phyloP scores from a whole-genome alignment of 176 grass and related monocot genomes.

The Coix lacrymajobi region DNA sequence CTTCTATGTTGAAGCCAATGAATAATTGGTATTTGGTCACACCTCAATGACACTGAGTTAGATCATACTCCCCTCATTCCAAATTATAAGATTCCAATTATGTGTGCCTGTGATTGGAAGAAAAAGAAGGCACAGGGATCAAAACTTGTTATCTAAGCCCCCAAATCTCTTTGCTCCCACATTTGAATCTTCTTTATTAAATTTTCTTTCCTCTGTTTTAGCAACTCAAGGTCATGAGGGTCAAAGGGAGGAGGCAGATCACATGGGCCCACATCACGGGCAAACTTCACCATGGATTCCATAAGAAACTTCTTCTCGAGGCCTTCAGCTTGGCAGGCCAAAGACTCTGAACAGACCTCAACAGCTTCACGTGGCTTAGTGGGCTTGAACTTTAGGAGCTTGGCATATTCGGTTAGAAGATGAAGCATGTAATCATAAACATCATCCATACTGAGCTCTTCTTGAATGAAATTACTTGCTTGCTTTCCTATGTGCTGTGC shows the following conservation, averaged over 20 bases:
- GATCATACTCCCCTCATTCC: not conserved
- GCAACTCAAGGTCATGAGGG: conserved; percentile 35
- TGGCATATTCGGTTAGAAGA: conserved; percentile 72
- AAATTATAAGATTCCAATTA: not conserved
- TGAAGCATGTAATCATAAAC: conserved; percentile 94
- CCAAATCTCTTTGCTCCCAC: conserved; percentile 45
- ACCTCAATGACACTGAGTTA: not conserved
- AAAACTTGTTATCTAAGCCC: conserved; percentile 2
- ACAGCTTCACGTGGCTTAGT: conserved; percentile 53
- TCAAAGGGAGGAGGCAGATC: conserved; percentile 52
- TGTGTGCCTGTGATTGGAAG: not conserved
- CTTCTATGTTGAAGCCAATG: not conserved
- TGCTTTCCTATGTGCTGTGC: conserved; percentile 71
- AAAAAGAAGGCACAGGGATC: not conserved
- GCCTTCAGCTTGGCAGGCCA: conserved; percentile 57
- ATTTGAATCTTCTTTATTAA: conserved; percentile 62
- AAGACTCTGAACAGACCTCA: conserved; percentile 65
- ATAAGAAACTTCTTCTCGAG: conserved; percentile 59
- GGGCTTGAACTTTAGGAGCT: conserved; percentile 75
- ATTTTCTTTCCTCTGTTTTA: conserved; percentile 52
- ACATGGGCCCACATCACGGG: conserved; percentile 46
- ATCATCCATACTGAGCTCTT: conserved; percentile 67
- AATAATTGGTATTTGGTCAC: not conserved
- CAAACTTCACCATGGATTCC: conserved; percentile 54
- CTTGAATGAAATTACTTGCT: conserved; percentile 61